These are phyloP conservation scores for Chaetomium sp. DNA, from an alignment of 2,329 filamentous ascomycete genomes.

Conservation along the genomic window DNA sequence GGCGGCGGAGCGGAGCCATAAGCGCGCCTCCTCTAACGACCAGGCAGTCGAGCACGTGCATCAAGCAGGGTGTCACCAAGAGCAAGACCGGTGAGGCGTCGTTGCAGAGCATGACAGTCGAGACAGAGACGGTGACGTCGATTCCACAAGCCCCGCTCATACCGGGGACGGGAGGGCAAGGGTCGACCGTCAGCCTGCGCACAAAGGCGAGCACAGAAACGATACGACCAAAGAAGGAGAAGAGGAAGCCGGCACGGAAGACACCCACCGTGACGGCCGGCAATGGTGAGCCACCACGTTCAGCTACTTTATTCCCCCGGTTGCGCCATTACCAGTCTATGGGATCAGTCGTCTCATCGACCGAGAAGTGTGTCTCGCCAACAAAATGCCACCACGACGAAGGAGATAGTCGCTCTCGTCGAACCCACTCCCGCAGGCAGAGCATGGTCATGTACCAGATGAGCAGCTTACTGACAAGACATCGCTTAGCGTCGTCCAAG, in stretches of 20 bases:
- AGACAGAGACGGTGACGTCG: constrained; percentile 92
- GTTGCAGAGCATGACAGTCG: constrained; percentile 89
- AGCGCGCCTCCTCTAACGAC: constrained; percentile 54
- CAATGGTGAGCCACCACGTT: constrained; percentile 63
- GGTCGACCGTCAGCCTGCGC: constrained; percentile 71
- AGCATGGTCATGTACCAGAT: constrained; percentile 44
- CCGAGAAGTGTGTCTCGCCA: constrained; percentile 41
- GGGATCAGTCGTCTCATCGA: constrained; percentile 41
- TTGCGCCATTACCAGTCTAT: constrained; percentile 48
- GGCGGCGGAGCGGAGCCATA: constrained; percentile 48
- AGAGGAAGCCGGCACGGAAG: constrained; percentile 78
- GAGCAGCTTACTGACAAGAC: constrained; percentile 50
- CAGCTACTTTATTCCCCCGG: constrained; percentile 37
- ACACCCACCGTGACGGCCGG: constrained; percentile 69
- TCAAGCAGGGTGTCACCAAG: constrained; percentile 65
- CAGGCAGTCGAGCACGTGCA: constrained; percentile 68
- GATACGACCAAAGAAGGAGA: constrained; percentile 90
- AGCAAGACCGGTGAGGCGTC: constrained; percentile 73
- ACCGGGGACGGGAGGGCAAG: constrained; percentile 63
- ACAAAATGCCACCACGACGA: constrained; percentile 42
- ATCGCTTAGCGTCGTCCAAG: constrained; percentile 76
- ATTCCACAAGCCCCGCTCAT: constrained; percentile 82
- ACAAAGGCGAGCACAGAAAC: constrained; percentile 93
- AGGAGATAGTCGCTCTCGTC: constrained; percentile 34
- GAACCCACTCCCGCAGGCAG: constrained; percentile 34